phyloP scores from a whole-genome alignment of 192 early-diverging fungal species.

The Dimargaris cristalligena region DNA sequence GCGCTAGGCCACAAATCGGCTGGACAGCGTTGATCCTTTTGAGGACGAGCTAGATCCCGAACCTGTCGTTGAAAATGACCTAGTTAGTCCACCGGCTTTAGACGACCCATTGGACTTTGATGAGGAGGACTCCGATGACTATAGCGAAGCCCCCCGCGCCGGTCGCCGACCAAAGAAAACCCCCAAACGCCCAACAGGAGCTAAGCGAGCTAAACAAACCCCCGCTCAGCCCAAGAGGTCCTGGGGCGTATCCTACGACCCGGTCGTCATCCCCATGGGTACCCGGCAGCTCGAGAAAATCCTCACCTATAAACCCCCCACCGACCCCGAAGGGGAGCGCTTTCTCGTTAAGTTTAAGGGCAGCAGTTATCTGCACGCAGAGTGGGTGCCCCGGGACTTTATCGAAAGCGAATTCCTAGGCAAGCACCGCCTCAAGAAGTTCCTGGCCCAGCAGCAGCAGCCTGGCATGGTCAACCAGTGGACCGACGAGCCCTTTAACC shows the following conservation, averaged over 20 bases:
- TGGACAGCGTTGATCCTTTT: neutral
- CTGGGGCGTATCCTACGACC: slow-evolving; percentile 20
- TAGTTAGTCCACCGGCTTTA: neutral
- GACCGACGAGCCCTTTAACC: slow-evolving; percentile 36
- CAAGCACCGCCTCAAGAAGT: slow-evolving; percentile 55
- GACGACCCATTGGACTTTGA: neutral
- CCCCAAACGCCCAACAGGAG: neutral
- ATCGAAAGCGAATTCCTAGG: slow-evolving; percentile 36
- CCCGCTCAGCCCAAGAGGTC: neutral
- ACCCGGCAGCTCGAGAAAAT: slow-evolving; percentile 33
- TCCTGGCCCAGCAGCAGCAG: slow-evolving; percentile 41
- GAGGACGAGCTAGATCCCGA: neutral
- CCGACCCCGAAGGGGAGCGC: slow-evolving; percentile 33
- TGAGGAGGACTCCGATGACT: neutral
- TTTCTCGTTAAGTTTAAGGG: slow-evolving; percentile 70
- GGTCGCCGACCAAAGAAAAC: neutral
- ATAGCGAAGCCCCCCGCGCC: neutral
- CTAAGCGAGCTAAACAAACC: neutral
- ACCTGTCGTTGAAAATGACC: neutral
- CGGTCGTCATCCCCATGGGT: slow-evolving; percentile 36
- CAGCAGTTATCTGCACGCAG: slow-evolving; percentile 51
- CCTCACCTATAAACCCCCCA: slow-evolving; percentile 27
- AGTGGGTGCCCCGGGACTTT: slow-evolving; percentile 42
- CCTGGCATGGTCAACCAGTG: slow-evolving; percentile 29
- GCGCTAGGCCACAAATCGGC: neutral